Conservation (phyloP, 2,329 filamentous ascomycete genomes). For the Diplodia intermedia region DNA sequence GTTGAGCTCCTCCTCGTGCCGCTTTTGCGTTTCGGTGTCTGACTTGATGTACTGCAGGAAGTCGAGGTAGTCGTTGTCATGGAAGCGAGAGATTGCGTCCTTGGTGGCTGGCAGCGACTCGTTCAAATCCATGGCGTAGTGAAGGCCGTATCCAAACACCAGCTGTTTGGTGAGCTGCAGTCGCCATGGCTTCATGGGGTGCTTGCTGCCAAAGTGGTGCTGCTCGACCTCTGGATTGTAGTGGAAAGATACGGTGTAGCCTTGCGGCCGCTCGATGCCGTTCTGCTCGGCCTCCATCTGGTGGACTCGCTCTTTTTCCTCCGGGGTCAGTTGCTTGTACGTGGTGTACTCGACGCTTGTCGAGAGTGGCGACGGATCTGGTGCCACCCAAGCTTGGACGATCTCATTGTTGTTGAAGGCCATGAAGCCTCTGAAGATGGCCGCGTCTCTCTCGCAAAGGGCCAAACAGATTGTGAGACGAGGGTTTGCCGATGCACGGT, state of each 20-base stretch:
- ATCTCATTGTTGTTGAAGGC: slow-evolving; percentile 31
- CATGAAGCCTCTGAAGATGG: slow-evolving; percentile 17
- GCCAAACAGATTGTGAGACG: neutral
- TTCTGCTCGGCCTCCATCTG: slow-evolving; percentile 62
- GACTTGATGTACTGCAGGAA: slow-evolving; percentile 69
- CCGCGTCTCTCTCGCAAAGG: neutral
- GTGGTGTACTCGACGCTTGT: slow-evolving; percentile 29
- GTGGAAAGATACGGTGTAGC: slow-evolving; percentile 93
- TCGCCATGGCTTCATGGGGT: slow-evolving; percentile 99
- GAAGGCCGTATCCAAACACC: slow-evolving; percentile 93
- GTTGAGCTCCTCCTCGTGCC: slow-evolving; percentile 51
- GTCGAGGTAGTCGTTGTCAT: slow-evolving; percentile 87
- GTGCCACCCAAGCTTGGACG: slow-evolving; percentile 30
- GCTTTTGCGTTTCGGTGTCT: slow-evolving; percentile 31
- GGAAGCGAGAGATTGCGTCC: slow-evolving; percentile 86
- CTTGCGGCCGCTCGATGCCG: slow-evolving; percentile 79
- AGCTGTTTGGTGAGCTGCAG: slow-evolving; percentile 94
- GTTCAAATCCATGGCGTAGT: slow-evolving; percentile 96
- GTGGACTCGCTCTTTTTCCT: slow-evolving; percentile 52
- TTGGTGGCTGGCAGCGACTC: slow-evolving; percentile 82
- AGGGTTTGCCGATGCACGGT: neutral
- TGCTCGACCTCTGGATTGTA: slow-evolving; percentile 94
- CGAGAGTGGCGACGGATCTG: slow-evolving; percentile 20
- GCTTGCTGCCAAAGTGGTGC: slow-evolving; percentile 94
- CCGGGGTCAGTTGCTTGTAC: slow-evolving; percentile 27